These are phyloP conservation scores for Cladophialophora exuberans DNA, from an alignment of 2,329 filamentous ascomycete species.

Conservation along the genomic window DNA sequence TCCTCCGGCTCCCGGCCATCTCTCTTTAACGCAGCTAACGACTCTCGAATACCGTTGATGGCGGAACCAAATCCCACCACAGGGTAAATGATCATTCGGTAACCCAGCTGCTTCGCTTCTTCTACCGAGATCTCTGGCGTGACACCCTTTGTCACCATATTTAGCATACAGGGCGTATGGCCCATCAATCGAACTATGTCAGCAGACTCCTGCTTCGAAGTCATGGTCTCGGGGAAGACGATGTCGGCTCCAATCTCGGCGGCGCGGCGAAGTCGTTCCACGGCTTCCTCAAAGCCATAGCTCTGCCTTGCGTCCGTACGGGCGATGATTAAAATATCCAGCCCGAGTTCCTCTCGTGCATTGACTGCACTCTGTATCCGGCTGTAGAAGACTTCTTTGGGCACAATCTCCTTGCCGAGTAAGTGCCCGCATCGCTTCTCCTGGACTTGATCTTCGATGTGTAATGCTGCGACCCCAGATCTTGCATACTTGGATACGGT, in stretches of 20 bases:
- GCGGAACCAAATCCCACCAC: slow-evolving; percentile 32
- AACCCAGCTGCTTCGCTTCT: slow-evolving; percentile 46
- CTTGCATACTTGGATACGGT: slow-evolving; percentile 55
- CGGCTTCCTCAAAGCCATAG: slow-evolving; percentile 45
- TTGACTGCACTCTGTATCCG: slow-evolving; percentile 45
- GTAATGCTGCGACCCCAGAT: slow-evolving; percentile 58
- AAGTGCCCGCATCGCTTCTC: slow-evolving; percentile 42
- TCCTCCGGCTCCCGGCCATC: no score
- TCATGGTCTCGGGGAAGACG: slow-evolving; percentile 46
- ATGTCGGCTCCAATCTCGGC: slow-evolving; percentile 45
- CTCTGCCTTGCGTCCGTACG: slow-evolving; percentile 42
- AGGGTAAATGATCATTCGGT: slow-evolving; percentile 48
- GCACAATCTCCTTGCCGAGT: slow-evolving; percentile 44
- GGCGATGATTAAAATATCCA: slow-evolving; percentile 49
- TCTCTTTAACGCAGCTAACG: no score
- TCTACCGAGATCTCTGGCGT: slow-evolving; percentile 43
- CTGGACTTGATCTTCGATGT: slow-evolving; percentile 56
- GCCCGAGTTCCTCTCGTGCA: slow-evolving; percentile 39
- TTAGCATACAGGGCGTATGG: slow-evolving; percentile 45
- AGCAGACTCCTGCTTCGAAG: slow-evolving; percentile 41
- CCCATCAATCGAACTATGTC: slow-evolving; percentile 40
- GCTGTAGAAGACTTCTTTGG: slow-evolving; percentile 37
- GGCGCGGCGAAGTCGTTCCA: slow-evolving; percentile 42
- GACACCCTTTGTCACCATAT: slow-evolving; percentile 49
- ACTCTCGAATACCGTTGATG: slow-evolving; percentile 41